Conservation (phyloP, 345 rosid genomes). For the Syzygium jambos region DNA sequence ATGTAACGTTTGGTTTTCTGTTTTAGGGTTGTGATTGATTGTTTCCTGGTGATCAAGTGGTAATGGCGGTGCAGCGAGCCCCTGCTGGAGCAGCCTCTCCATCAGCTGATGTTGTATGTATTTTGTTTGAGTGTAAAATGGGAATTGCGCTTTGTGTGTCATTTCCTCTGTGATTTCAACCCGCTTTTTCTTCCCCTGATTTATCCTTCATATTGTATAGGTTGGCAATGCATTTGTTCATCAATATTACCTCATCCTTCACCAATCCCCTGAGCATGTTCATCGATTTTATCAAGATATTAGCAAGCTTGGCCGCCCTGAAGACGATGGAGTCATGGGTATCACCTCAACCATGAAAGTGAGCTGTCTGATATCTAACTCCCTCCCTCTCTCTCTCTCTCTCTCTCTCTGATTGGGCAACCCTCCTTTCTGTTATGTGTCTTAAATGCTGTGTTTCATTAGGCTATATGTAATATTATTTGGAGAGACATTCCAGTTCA, state of each 20-base stretch:
- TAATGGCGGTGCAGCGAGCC: slow-evolving; percentile 49
- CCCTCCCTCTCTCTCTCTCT: background rate
- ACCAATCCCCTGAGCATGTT: slow-evolving; percentile 84
- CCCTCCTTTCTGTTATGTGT: background rate
- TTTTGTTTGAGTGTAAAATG: background rate
- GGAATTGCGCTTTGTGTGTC: background rate
- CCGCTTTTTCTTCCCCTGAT: background rate
- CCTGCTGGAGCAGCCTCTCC: slow-evolving; percentile 31
- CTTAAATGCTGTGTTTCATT: background rate
- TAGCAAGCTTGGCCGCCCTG: slow-evolving; percentile 94
- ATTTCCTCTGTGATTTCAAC: background rate
- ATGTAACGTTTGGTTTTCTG: background rate
- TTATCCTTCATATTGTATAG: slow-evolving; percentile 14
- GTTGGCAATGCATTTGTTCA: slow-evolving; percentile 94
- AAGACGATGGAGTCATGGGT: slow-evolving; percentile 54
- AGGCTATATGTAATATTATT: background rate
- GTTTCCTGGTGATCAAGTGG: background rate
- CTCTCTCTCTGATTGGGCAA: background rate
- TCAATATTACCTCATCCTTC: slow-evolving; percentile 84
- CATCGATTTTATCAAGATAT: slow-evolving; percentile 88
- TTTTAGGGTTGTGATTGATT: background rate
- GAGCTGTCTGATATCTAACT: slow-evolving; percentile 6
- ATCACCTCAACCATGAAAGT: slow-evolving; percentile 83
- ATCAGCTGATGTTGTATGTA: slow-evolving; percentile 18
- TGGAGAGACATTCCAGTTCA: background rate